A percentile compares a stretch with the other conserved stretches of the same genome.
These are phyloP conservation scores for Ceratocystis papillata DNA, from an alignment of 2,329 filamentous ascomycete genomes.

Conservation along the genomic window DNA sequence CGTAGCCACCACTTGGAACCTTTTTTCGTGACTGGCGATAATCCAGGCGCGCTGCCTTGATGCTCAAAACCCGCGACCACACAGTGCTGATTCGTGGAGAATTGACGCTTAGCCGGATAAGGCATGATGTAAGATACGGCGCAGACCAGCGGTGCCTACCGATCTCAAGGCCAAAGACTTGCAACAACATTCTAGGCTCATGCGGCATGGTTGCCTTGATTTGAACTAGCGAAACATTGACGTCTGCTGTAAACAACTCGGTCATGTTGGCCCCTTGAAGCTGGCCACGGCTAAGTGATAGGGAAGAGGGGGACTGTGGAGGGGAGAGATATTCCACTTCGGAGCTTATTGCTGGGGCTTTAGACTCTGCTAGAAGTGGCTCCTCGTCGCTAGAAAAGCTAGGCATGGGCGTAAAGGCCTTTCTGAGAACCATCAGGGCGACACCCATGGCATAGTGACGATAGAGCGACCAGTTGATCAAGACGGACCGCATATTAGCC, in stretches of 20 bases:
- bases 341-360: conserved; percentile 25
- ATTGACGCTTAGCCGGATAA: conserved; percentile 77
- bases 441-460: conserved; percentile 84
- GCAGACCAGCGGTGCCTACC: conserved; percentile 80
- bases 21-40: conserved; percentile 67
- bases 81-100: conserved; percentile 70
- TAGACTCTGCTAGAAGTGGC: conserved; percentile 20
- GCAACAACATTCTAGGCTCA: conserved; percentile 85
- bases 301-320: conserved; percentile 27
- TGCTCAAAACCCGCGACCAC: conserved; percentile 77
- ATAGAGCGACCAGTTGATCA: conserved; percentile 83
- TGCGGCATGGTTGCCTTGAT: conserved; percentile 79
- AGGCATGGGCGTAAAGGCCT: conserved; percentile 27
- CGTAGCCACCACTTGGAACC: conserved; percentile 43
- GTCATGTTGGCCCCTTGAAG: conserved; percentile 26
- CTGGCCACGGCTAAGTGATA: conserved; percentile 17
- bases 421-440: conserved; percentile 58
- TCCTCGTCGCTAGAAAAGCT: conserved; percentile 18
- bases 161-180: conserved; percentile 70
- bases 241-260: conserved; percentile 71
- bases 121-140: conserved; percentile 65
- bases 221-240: conserved; percentile 72
- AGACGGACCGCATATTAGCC: conserved; percentile 65
- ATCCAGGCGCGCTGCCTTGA: conserved; percentile 72
- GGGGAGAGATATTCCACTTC: conserved; percentile 33